Conservation (phyloP, 176 grass and related monocot genomes). For the Oryza nivara region DNA sequence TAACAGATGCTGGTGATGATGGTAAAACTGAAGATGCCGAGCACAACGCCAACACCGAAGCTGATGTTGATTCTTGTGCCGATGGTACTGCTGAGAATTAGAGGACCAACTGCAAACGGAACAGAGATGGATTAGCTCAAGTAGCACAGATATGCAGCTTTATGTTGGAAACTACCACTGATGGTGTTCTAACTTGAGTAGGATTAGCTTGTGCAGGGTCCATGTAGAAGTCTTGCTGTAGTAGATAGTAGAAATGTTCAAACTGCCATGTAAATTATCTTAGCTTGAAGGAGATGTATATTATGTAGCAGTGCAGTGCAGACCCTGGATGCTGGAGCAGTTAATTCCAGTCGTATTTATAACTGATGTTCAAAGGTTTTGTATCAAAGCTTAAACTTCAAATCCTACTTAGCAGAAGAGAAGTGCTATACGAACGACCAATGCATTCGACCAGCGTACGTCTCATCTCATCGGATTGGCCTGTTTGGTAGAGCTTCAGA, state of each 20-base stretch:
- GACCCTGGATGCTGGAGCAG: not conserved
- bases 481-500: no score
- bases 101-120: not conserved
- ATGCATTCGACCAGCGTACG: no score
- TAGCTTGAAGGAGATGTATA: conserved; percentile 19
- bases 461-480: no score
- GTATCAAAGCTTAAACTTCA: not conserved
- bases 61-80: conserved; percentile 21
- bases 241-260: conserved; percentile 32
- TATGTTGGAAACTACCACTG: conserved; percentile 2
- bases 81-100: conserved; percentile 12
- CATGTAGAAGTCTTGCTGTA: not conserved
- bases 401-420: not conserved
- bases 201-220: conserved; percentile 27
- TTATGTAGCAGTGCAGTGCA: not conserved
- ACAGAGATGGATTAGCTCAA: not conserved
- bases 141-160: not conserved
- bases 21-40: conserved; percentile 31
- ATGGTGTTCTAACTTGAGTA: conserved; percentile 25
- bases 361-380: not conserved
- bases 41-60: conserved; percentile 9
- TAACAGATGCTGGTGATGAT: not conserved
- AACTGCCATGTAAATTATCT: conserved; percentile 20
- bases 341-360: not conserved
- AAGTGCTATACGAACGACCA: no score